Base-by-base conservation (phyloP, 495 filamentous ascomycete species). In the Haplographium delicatum region DNA sequence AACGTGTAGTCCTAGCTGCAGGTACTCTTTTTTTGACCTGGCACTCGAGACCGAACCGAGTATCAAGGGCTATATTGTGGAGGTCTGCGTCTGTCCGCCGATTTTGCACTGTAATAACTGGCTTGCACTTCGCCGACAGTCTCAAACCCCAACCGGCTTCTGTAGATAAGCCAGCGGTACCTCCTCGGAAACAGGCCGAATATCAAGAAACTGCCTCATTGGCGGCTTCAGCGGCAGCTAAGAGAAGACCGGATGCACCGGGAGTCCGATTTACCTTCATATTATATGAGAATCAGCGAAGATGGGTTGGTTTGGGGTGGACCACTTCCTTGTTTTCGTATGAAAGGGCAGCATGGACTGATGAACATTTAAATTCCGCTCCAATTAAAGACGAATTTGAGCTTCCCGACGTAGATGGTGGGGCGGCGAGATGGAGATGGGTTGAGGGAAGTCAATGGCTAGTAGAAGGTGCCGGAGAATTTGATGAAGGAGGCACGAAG, bases 271-370 rank as follows among this genome's bases (percentile, higher is more conserved):
- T 99, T 63, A 97, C 93, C 0, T 99, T 99, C 55, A 85, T 91
- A 42, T 75, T 97, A 2, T 97, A 87, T 60, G 93, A 99, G 62
- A 99, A 99, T 55, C 91, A 99, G 65, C 83, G 93, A 20, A 81
- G 93, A 31, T 99, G 93, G 93, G 65, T 97, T 10, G 94, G 90
- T 2, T 73, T 97, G 16, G 93, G 93, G 3, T 99, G 93, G 93
- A 97, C 94, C 0, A 83, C 83, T 10, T 93, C 84, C 5, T 68
- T 97, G 27, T 86, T 98, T 54, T 81, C 88, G 0, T 88, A 96
- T 54, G 93, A 99, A 61, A 79, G 93, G 26, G 77, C 81, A 5
- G 72, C 91, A 1, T 99, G 91, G 90, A 96, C 94, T 4, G 93
- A 99, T 60, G 94, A 99, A 65, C 88, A 96, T 63, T 75, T 95